Evolutionary conservation across 2,329 filamentous ascomycete species (phyloP), one percentile per base, ranked within the genome.

Genomic region (Tricladium varicosporioides): DNA sequence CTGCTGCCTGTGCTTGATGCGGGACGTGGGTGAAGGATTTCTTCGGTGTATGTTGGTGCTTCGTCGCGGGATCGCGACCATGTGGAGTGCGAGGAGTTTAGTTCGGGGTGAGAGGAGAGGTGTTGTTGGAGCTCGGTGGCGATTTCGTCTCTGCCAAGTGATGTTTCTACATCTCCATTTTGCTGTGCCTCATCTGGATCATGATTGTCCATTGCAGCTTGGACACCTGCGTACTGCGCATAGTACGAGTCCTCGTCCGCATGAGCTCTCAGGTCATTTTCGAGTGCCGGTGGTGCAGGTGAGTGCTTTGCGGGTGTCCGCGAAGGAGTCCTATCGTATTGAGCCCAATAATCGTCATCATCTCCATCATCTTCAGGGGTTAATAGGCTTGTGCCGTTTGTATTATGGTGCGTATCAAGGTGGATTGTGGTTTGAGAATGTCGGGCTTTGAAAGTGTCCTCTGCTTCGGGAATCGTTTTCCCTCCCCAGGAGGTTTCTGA

Each of bases 311-410:
- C 84, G 1, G 86, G 86, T 9, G 86, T 89, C 46, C 80, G 78
- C 1, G 80, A 79, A 1, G 88, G 87, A 3, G 87, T 90, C 22
- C 82, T 81, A 69, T 91, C 88, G 70, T 93, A 92, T 59, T 84
- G 82, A 32, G 84, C 87, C 89, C 89, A 93, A 71, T 93, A 93
- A 64, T 86, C 86, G 62, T 90, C 88, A 60, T 91, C 87, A 32
- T 89, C 87, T 18, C 88, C 86, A 0, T 85, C 84, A 0, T 86
- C 82, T 9, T 54, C 56, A 19, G 60, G 60, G 8, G 55, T 62
- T 14, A 60, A 53, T 11, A 66, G 51, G 22, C 54, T 54, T 19
- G 62, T 61, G 27, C 60, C 61, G 55, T 62, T 63, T 5, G 56
- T 54, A n/a, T 56, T 54, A 36, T 58, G 55, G 44, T 58, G 43